phyloP scores from a whole-genome alignment of 2,329 filamentous ascomycete genomes.

The Paecilomyces fulvus region DNA sequence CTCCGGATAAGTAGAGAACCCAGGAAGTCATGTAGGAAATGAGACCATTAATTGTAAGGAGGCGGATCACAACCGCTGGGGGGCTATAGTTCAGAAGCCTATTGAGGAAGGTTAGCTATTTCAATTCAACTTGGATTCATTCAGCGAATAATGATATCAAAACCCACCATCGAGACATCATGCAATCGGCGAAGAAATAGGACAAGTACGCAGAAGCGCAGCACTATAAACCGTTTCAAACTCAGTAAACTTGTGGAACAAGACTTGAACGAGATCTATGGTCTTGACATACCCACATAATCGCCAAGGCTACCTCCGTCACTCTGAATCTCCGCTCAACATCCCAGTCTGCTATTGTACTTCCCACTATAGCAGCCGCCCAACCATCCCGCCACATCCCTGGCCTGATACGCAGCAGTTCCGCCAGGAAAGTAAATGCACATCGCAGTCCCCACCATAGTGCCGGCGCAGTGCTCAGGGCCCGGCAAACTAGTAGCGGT shows the following conservation, averaged over 20 bases:
- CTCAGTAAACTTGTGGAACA: background rate
- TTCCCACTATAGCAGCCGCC: slow-evolving; percentile 30
- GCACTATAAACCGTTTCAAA: slow-evolving; percentile 43
- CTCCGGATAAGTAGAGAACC: slow-evolving; percentile 61
- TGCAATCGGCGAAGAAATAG: slow-evolving; percentile 75
- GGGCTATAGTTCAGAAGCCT: slow-evolving; percentile 81
- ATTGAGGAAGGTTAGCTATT: slow-evolving; percentile 2
- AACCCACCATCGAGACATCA: slow-evolving; percentile 70
- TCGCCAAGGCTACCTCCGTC: slow-evolving; percentile 62
- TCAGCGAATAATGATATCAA: background rate
- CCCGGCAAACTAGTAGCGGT: slow-evolving; percentile 63
- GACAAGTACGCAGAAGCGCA: slow-evolving; percentile 68
- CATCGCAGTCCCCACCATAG: slow-evolving; percentile 64
- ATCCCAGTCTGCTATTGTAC: slow-evolving; percentile 33
- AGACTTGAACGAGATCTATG: slow-evolving; percentile 1
- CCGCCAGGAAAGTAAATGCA: slow-evolving; percentile 58
- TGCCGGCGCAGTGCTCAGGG: slow-evolving; percentile 61
- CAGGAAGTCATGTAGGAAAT: slow-evolving; percentile 69
- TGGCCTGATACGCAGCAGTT: slow-evolving; percentile 46
- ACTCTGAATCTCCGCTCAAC: slow-evolving; percentile 46
- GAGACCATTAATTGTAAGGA: slow-evolving; percentile 64
- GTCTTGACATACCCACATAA: slow-evolving; percentile 57
- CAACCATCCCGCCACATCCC: slow-evolving; percentile 35
- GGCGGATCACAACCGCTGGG: slow-evolving; percentile 65
- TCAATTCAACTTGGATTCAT: background rate